Evolutionary conservation across 2,329 filamentous ascomycete genomes (phyloP), one percentile per base, ranked within the genome.

Genomic region (Venturia nashicola): DNA sequence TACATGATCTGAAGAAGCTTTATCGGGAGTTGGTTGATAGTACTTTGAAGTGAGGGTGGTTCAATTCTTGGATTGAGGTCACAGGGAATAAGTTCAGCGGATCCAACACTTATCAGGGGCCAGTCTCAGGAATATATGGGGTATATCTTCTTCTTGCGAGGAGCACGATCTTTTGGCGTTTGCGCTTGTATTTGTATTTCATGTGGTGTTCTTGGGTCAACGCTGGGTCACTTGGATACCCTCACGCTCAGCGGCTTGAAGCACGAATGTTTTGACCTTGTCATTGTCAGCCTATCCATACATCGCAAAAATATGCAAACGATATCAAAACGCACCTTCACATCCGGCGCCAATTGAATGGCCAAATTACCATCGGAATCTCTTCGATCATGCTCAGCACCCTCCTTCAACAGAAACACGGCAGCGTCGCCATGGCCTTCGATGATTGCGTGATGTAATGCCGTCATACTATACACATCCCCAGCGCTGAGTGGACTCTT

Each of bases 1-100:
- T 99, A 62, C 81, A 86, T 68, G 94, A 99, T 79, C 82, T 99
- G 73, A 99, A 99, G 80, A 88, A 87, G 71, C 96, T 99, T 82
- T 97, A 97, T 78, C 85, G 91, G 68, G 93, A 97, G 34, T 39
- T 60, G 20, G 59, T 60, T 1, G 59, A 60, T 18, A 60, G 59
- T 44, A 60, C 59, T 44, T 23, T 60, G 36, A 60, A 60, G 36
- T 60, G 27, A 57, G 51, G 27, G 51, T 36, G 5, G 5, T 12
- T 27, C 46, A 16, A 14, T 51, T 51, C 46, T 51, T 57, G 32
- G 27, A 57, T 57, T 36, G 27, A 34, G 14, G 18, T 57, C n/a
- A 34, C 32, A 11, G 3, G 16, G 5, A 7, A 20, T 6, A 16
- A 18, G 6, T 5, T 34, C 4, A 9, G 5, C 5, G 27, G 51